Evolutionary conservation across 805 yeast genomes (phyloP).

Genomic region (Suhomyces sp.): DNA sequence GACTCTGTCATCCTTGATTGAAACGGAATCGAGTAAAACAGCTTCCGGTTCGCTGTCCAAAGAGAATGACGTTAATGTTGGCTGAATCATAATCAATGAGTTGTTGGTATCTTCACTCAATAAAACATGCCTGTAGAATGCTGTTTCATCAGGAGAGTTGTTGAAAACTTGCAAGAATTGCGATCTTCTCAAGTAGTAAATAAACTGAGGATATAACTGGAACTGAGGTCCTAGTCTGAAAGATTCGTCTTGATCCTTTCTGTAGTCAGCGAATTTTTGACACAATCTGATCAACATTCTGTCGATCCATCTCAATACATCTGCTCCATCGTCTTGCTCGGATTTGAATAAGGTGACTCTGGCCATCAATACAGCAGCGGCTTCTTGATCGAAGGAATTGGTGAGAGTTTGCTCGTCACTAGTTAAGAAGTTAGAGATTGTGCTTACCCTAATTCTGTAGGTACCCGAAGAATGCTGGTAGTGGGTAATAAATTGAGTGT

Average conservation of each 20-base stretch:
- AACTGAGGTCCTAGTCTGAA: slow-evolving; percentile 83
- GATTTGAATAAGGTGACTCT: slow-evolving; percentile 85
- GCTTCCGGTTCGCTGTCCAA: slow-evolving; percentile 82
- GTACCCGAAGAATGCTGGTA: slow-evolving; percentile 96
- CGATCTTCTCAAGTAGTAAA: slow-evolving; percentile 92
- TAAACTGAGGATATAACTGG: slow-evolving; percentile 89
- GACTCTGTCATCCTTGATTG: slow-evolving; percentile 84
- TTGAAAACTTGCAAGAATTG: slow-evolving; percentile 95
- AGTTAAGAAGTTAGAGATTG: slow-evolving; percentile 59
- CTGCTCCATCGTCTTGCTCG: slow-evolving; percentile 81
- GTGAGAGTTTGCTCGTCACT: slow-evolving; percentile 48
- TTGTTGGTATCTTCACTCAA: slow-evolving; percentile 89
- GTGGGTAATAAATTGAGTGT: slow-evolving; percentile 82
- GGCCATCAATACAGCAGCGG: slow-evolving; percentile 93
- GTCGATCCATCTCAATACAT: slow-evolving; percentile 92
- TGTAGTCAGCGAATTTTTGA: slow-evolving; percentile 89
- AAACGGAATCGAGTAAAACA: slow-evolving; percentile 88
- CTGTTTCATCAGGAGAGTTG: slow-evolving; percentile 98
- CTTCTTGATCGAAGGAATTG: slow-evolving; percentile 93
- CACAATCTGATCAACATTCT: slow-evolving; percentile 85
- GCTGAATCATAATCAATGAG: slow-evolving; percentile 96
- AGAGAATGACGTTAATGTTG: slow-evolving; percentile 83
- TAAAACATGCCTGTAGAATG: slow-evolving; percentile 90
- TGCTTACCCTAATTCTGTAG: slow-evolving; percentile 85
- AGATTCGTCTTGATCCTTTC: slow-evolving; percentile 78